Percentiles rank a stretch among this genome's conserved stretches.
These are phyloP conservation scores for Acaromyces ingoldii DNA, from an alignment of 1,284 basidiomycete species.

Conservation along the genomic window DNA sequence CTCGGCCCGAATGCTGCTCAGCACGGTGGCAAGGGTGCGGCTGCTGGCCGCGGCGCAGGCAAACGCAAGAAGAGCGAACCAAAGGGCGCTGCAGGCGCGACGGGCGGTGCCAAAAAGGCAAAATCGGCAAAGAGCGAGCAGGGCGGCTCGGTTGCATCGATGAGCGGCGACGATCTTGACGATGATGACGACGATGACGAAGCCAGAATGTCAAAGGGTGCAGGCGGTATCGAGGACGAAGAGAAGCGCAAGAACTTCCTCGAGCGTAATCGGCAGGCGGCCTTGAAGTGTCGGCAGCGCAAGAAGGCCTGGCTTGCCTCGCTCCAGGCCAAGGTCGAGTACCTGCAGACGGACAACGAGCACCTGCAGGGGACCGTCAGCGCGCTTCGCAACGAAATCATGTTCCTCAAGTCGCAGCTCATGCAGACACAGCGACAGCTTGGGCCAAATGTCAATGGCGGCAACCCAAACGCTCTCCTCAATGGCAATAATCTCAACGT, in stretches of 20 bases:
- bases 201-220: slow-evolving; percentile 12
- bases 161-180: slow-evolving; percentile 3
- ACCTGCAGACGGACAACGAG: slow-evolving; percentile 84
- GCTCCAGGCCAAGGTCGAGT: slow-evolving; percentile 89
- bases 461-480: too few species aligned
- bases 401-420: slow-evolving; percentile 45
- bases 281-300: slow-evolving; percentile 94
- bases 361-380: slow-evolving; percentile 63
- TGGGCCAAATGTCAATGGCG: slow-evolving; percentile 8
- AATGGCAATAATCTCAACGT: too few species aligned
- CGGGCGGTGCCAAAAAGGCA: background rate
- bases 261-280: slow-evolving; percentile 59
- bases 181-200: slow-evolving; percentile 22
- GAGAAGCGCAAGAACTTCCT: slow-evolving; percentile 49
- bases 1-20: background rate
- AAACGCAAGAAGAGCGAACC: slow-evolving; percentile 4
- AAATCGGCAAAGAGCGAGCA: background rate
- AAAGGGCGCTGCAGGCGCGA: background rate
- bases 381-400: slow-evolving; percentile 57
- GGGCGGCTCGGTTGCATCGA: background rate
- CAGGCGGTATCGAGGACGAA: slow-evolving; percentile 40
- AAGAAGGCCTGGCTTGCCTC: slow-evolving; percentile 96
- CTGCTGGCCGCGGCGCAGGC: slow-evolving; percentile 1
- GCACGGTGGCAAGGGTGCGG: slow-evolving; percentile 11
- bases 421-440: slow-evolving; percentile 25